A percentile compares a stretch with the other conserved stretches of the same genome.
phyloP scores from a whole-genome alignment of 2,329 filamentous ascomycete species.

The Hypoxylon sp. region DNA sequence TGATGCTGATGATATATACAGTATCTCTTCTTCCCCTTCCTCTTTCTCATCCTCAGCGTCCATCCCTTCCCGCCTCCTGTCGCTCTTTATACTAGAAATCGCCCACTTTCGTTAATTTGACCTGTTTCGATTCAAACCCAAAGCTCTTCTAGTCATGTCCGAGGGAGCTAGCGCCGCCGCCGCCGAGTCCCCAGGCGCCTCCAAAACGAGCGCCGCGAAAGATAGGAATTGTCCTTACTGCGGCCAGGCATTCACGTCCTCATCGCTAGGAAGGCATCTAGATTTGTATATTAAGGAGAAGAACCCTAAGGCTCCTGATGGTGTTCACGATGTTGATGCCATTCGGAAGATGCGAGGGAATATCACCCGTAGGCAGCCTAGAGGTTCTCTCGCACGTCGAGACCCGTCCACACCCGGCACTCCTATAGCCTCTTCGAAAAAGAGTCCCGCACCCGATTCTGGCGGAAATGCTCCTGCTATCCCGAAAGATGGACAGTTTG shows the following conservation, averaged over 20 bases:
- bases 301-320: slow-evolving; percentile 88
- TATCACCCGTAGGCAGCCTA: slow-evolving; percentile 87
- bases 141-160: slow-evolving; percentile 35
- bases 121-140: background rate
- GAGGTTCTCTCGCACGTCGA: slow-evolving; percentile 70
- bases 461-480: slow-evolving; percentile 54
- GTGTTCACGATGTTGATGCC: slow-evolving; percentile 88
- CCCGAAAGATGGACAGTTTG: slow-evolving; percentile 57
- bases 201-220: slow-evolving; percentile 70
- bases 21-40: slow-evolving; percentile 10
- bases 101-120: slow-evolving; percentile 17
- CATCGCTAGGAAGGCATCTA: slow-evolving; percentile 90
- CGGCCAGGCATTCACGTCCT: slow-evolving; percentile 89
- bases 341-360: slow-evolving; percentile 85
- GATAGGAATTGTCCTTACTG: slow-evolving; percentile 93
- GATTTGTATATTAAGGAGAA: slow-evolving; percentile 95
- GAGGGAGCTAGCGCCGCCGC: slow-evolving; percentile 41
- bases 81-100: slow-evolving; percentile 16
- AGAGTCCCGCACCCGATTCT: slow-evolving; percentile 57
- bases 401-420: slow-evolving; percentile 72
- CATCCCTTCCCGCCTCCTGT: slow-evolving; percentile 8
- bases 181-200: slow-evolving; percentile 54
- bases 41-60: slow-evolving; percentile 13
- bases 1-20: slow-evolving; percentile 33
- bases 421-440: slow-evolving; percentile 57